Conservation (phyloP, 2,329 filamentous ascomycete species). For the Xylaria sp. region DNA sequence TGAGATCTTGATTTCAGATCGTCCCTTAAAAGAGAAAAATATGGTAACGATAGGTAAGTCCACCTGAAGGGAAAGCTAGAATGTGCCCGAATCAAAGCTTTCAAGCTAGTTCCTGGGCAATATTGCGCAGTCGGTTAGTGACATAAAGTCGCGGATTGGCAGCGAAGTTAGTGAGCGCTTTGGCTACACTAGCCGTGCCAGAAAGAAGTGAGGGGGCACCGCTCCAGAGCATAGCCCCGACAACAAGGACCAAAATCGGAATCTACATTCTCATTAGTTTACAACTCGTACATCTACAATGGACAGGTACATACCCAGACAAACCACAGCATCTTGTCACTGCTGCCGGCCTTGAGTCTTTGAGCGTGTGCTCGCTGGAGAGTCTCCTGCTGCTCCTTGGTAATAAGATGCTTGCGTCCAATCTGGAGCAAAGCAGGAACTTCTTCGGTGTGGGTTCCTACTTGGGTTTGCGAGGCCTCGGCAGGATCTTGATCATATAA, state of each 20-base stretch:
- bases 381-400: slow-evolving; percentile 68
- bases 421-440: slow-evolving; percentile 59
- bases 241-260: slow-evolving; percentile 45
- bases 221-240: slow-evolving; percentile 45
- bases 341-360: slow-evolving; percentile 67
- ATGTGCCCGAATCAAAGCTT: neutral
- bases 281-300: neutral
- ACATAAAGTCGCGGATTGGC: slow-evolving; percentile 32
- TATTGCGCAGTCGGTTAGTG: slow-evolving; percentile 19
- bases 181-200: slow-evolving; percentile 25
- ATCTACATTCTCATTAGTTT: slow-evolving; percentile 40
- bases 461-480: slow-evolving; percentile 36
- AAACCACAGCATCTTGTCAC: slow-evolving; percentile 70
- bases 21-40: neutral
- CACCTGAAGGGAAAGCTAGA: neutral
- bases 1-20: too few relatives aligned
- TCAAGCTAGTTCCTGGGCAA: slow-evolving; percentile 25
- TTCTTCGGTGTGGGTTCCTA: slow-evolving; percentile 31
- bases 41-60: neutral
- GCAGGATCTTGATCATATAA: slow-evolving; percentile 56
- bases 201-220: slow-evolving; percentile 39
- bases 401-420: slow-evolving; percentile 67
- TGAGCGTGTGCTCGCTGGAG: slow-evolving; percentile 65
- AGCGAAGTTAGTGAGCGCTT: slow-evolving; percentile 24
- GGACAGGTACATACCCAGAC: slow-evolving; percentile 61